Evolutionary conservation across 2,329 filamentous ascomycete genomes (phyloP).

Genomic region (Ophiostoma populinum): DNA sequence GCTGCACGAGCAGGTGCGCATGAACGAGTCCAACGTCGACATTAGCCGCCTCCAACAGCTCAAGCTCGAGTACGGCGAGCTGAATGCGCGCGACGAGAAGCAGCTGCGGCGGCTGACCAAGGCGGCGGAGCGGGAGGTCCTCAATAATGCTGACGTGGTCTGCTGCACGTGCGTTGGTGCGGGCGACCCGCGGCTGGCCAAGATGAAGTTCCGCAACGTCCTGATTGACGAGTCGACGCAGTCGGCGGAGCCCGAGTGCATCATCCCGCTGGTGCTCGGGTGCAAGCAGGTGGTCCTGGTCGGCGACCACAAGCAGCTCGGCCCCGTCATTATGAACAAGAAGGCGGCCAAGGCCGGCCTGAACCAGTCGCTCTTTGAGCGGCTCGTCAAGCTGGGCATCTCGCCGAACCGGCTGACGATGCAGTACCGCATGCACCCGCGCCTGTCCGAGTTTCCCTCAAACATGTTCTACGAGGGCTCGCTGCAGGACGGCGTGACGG

Average conservation of each 20-base stretch:
- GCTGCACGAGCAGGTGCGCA: conserved; percentile 88
- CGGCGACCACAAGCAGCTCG: conserved; percentile 93
- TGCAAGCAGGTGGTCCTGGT: conserved; percentile 99
- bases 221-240: conserved; percentile 97
- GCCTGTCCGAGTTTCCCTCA: conserved; percentile 88
- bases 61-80: conserved; percentile 77
- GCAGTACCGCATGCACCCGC: conserved; percentile 98
- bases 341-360: conserved; percentile 95
- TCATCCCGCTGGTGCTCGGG: conserved; percentile 92
- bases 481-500: conserved; percentile 88
- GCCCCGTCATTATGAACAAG: conserved; percentile 99
- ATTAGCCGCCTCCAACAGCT: conserved; percentile 82
- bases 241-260: conserved; percentile 93
- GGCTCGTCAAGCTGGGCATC: conserved; percentile 78
- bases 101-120: conserved; percentile 94
- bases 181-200: conserved; percentile 82
- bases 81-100: conserved; percentile 94
- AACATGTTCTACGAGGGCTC: conserved; percentile 99
- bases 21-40: conserved; percentile 93
- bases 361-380: conserved; percentile 97
- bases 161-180: conserved; percentile 98
- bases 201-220: conserved; percentile 97
- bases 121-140: conserved; percentile 83
- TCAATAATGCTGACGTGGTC: conserved; percentile 90
- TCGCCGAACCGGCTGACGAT: conserved; percentile 87